A percentile compares a stretch with the other conserved stretches of the same genome.
These are phyloP conservation scores for Camelina sativa DNA, from an alignment of 345 rosid genomes.

Conservation along the genomic window DNA sequence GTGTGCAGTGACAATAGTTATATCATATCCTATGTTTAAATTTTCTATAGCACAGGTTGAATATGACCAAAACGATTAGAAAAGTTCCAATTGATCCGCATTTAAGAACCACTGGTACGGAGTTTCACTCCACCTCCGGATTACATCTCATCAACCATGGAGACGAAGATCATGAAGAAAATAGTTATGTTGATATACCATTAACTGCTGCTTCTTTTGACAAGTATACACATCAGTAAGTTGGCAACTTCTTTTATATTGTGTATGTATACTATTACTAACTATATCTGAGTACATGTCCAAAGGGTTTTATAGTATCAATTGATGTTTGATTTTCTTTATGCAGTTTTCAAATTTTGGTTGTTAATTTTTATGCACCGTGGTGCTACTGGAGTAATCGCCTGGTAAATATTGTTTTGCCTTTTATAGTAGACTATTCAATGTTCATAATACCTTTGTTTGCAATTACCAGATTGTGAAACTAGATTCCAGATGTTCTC, in stretches of 20 bases:
- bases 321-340: slow-evolving; percentile 23
- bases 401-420: slow-evolving; percentile 59
- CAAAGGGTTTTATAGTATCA: neutral
- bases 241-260: slow-evolving; percentile 20
- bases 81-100: slow-evolving; percentile 79
- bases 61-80: slow-evolving; percentile 81
- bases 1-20: neutral
- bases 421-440: neutral
- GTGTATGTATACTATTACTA: slow-evolving; percentile 2
- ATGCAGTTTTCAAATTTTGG: slow-evolving; percentile 84
- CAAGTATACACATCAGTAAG: slow-evolving; percentile 69
- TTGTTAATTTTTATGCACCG: slow-evolving; percentile 92
- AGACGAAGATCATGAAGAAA: slow-evolving; percentile 65
- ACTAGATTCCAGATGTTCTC: neutral
- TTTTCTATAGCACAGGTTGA: slow-evolving; percentile 86
- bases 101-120: slow-evolving; percentile 69
- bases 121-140: slow-evolving; percentile 66
- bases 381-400: slow-evolving; percentile 99
- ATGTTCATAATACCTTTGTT: neutral
- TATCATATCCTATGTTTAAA: slow-evolving; percentile 14
- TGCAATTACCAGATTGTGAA: neutral
- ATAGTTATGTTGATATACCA: slow-evolving; percentile 53
- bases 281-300: slow-evolving; percentile 15
- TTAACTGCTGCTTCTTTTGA: slow-evolving; percentile 70
- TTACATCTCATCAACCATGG: slow-evolving; percentile 78